phyloP scores from a whole-genome alignment of 2,329 filamentous ascomycete species.

The Talaromyces amestolkiae region DNA sequence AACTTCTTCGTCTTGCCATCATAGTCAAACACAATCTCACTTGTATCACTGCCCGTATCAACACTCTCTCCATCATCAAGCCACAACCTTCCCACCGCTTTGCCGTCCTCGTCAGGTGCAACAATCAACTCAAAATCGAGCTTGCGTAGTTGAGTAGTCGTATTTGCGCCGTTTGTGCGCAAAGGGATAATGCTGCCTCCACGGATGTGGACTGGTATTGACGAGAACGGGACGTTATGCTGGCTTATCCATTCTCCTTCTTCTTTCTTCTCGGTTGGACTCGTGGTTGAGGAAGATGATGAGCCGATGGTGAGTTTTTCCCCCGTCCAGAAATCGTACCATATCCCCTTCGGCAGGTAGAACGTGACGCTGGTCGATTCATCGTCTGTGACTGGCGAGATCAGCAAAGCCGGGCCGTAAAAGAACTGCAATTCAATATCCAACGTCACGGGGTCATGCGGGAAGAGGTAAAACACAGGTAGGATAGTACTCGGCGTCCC shows the following conservation, averaged over 20 bases:
- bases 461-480: conserved; percentile 71
- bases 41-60: conserved; percentile 34
- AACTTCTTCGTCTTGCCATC: conserved; percentile 52
- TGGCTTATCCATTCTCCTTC: conserved; percentile 45
- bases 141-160: conserved; percentile 58
- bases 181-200: conserved; percentile 60
- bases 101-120: conserved; percentile 50
- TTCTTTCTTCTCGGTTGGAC: conserved; percentile 26
- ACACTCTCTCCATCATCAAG: conserved; percentile 19
- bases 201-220: conserved; percentile 63
- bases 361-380: conserved; percentile 53
- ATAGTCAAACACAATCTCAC: conserved; percentile 58
- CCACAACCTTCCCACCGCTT: conserved; percentile 12
- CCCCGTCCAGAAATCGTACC: conserved; percentile 59
- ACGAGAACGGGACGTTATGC: conserved; percentile 47
- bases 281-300: conserved; percentile 40
- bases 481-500: conserved; percentile 64
- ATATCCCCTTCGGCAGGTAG: conserved; percentile 58
- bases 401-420: conserved; percentile 57
- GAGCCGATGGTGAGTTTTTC: conserved; percentile 6
- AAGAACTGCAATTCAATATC: conserved; percentile 58
- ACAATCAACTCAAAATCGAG: conserved; percentile 70
- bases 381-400: conserved; percentile 56
- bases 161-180: conserved; percentile 55
- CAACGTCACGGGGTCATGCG: conserved; percentile 53